These are phyloP conservation scores for Sanghuangporus weigelae DNA, from an alignment of 1,284 basidiomycete genomes.

Conservation along the genomic window DNA sequence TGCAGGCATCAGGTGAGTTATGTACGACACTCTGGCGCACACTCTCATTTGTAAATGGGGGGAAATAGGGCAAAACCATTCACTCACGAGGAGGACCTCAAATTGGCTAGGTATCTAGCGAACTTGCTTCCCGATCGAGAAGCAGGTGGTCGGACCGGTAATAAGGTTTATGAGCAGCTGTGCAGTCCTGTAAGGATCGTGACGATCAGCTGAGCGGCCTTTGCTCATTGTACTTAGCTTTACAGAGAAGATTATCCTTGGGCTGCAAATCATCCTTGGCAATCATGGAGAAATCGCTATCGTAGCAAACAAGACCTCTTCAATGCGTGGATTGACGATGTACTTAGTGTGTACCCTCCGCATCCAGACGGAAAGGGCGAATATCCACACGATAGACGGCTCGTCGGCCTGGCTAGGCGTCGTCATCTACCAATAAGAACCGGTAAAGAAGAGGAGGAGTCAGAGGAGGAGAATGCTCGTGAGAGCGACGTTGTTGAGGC, in stretches of 20 bases:
- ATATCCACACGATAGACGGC: background rate
- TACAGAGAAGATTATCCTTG: conserved; percentile 18
- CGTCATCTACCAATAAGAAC: background rate
- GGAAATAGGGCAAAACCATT: conserved; percentile 21
- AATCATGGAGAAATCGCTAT: conserved; percentile 54
- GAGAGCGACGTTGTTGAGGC: background rate
- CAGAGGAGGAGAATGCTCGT: background rate
- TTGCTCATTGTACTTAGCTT: background rate
- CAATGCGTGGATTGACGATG: conserved; percentile 33
- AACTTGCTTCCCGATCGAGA: conserved; percentile 28
- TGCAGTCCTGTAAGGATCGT: conserved; percentile 25
- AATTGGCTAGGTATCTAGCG: conserved; percentile 34
- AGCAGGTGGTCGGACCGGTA: conserved; percentile 34
- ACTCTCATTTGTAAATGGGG: background rate
- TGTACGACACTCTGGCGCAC: background rate
- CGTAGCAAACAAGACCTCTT: conserved; percentile 35
- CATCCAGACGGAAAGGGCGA: conserved; percentile 8
- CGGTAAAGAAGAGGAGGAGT: background rate
- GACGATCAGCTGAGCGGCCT: background rate
- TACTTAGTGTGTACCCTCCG: background rate
- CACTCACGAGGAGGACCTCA: conserved; percentile 32
- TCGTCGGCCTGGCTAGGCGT: background rate
- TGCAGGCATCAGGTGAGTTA: background rate
- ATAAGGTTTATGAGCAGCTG: conserved; percentile 31
- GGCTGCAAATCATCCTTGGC: conserved; percentile 41